phyloP scores from a whole-genome alignment of 495 filamentous ascomycete species.

The Talaromyces thailandensis region DNA sequence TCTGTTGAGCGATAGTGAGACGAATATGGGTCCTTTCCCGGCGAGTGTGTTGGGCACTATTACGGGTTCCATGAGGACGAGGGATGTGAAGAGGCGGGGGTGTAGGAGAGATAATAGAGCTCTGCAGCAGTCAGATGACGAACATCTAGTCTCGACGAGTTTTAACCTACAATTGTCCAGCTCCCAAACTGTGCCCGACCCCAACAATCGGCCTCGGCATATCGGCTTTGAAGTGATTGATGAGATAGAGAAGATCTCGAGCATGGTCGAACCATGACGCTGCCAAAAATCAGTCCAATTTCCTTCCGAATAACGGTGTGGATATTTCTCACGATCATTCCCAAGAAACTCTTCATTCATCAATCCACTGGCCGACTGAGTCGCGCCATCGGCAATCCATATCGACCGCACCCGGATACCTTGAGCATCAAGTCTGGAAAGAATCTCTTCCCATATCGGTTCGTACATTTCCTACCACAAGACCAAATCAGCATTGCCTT shows the following conservation, averaged over 20 bases:
- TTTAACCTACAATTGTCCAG: conserved; percentile 5
- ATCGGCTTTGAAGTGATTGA: conserved; percentile 61
- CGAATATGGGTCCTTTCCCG: conserved; percentile 4
- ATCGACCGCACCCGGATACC: conserved; percentile 55
- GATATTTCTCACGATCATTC: conserved; percentile 57
- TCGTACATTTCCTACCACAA: conserved; percentile 62
- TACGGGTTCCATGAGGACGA: conserved; percentile 65
- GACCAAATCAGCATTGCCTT: not conserved
- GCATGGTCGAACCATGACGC: conserved; percentile 62
- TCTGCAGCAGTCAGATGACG: too few relatives aligned
- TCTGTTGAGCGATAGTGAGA: conserved; percentile 34
- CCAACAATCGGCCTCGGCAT: conserved; percentile 66
- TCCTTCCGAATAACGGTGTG: too few relatives aligned
- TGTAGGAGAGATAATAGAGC: conserved; percentile 45
- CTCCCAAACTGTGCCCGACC: conserved; percentile 73
- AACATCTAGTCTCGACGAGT: not conserved
- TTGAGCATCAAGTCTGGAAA: conserved; percentile 9
- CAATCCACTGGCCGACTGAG: conserved; percentile 60
- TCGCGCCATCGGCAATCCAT: conserved; percentile 65
- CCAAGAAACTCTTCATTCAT: conserved; percentile 58
- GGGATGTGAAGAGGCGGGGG: conserved; percentile 58
- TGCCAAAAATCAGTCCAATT: too few relatives aligned
- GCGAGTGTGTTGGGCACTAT: conserved; percentile 18
- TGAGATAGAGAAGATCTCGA: conserved; percentile 65
- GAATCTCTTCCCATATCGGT: conserved; percentile 63